phyloP scores from a whole-genome alignment of 2,329 filamentous ascomycete genomes.

The Exophiala dermatitidis region DNA sequence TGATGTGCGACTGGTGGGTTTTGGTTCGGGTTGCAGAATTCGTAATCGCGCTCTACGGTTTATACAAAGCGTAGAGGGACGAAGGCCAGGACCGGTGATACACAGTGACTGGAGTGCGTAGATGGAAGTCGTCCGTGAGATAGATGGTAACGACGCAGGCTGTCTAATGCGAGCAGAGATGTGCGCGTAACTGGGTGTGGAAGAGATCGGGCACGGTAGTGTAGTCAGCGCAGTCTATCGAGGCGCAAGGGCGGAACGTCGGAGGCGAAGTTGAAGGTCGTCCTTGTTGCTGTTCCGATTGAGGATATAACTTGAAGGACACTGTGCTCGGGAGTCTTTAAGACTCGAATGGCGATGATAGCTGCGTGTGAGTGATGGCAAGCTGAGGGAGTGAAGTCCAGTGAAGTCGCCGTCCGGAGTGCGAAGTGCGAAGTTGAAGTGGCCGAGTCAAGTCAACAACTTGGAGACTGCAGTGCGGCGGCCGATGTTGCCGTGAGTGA shows the following conservation, averaged over 20 bases:
- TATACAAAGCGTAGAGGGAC: neutral
- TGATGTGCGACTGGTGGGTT: conserved; percentile 7
- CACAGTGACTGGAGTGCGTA: neutral
- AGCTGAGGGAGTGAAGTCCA: neutral
- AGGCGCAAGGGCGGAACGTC: neutral
- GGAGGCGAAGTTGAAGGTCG: neutral
- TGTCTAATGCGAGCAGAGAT: neutral
- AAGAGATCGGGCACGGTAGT: neutral
- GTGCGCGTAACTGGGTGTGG: neutral
- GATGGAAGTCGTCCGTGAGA: neutral
- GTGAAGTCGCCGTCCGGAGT: neutral
- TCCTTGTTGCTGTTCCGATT: conserved; percentile 1
- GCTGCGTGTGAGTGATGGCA: neutral
- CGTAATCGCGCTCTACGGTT: neutral
- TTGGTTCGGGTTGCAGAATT: neutral
- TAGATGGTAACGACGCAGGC: neutral
- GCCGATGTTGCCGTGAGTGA: conserved; percentile 1
- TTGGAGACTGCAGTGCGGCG: neutral
- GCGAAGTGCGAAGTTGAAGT: neutral
- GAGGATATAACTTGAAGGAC: neutral
- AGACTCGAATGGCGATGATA: neutral
- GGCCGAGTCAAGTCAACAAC: conserved; percentile 1
- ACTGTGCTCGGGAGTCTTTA: neutral
- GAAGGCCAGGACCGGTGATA: neutral
- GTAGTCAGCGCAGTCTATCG: neutral